Evolutionary conservation across 768 basidiomycete genomes (phyloP).

Genomic region (Neoboletus subvelutipes): DNA sequence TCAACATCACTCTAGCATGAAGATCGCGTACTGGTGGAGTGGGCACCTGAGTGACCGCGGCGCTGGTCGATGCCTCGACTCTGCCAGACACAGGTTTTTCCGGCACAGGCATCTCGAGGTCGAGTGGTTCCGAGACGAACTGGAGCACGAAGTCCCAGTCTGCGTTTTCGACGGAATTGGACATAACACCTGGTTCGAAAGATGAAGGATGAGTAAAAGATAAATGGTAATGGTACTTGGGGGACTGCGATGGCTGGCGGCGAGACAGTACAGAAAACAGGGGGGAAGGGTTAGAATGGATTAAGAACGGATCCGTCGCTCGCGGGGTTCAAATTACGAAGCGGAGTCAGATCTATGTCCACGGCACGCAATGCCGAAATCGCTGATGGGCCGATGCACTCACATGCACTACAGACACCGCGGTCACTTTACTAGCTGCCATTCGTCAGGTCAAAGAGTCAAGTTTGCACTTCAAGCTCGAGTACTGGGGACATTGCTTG

Average conservation of each 20-base stretch:
- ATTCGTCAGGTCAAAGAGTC: no score
- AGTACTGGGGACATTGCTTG: neutral
- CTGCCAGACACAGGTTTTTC: constrained; percentile 37
- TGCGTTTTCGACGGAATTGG: constrained; percentile 39
- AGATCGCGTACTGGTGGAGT: constrained; percentile 58
- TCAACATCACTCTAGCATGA: constrained; percentile 1
- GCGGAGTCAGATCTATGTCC: constrained; percentile 17
- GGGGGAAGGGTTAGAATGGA: constrained; percentile 11
- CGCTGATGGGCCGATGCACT: neutral
- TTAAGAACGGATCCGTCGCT: constrained; percentile 7
- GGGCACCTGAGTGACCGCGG: constrained; percentile 45
- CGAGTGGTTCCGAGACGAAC: constrained; percentile 50
- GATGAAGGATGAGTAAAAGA: neutral
- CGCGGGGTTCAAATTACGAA: constrained; percentile 13
- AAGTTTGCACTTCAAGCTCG: neutral
- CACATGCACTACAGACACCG: no score
- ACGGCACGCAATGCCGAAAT: constrained; percentile 17
- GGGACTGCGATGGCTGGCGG: constrained; percentile 1
- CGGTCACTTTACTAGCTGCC: no score
- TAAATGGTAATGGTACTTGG: neutral
- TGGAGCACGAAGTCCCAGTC: constrained; percentile 67
- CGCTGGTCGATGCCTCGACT: constrained; percentile 15
- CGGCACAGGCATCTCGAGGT: constrained; percentile 33
- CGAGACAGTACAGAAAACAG: constrained; percentile 15
- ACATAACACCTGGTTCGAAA: constrained; percentile 16